These are phyloP conservation scores for Vigna radiata DNA, from an alignment of 306 rosid species.

Conservation along the genomic window DNA sequence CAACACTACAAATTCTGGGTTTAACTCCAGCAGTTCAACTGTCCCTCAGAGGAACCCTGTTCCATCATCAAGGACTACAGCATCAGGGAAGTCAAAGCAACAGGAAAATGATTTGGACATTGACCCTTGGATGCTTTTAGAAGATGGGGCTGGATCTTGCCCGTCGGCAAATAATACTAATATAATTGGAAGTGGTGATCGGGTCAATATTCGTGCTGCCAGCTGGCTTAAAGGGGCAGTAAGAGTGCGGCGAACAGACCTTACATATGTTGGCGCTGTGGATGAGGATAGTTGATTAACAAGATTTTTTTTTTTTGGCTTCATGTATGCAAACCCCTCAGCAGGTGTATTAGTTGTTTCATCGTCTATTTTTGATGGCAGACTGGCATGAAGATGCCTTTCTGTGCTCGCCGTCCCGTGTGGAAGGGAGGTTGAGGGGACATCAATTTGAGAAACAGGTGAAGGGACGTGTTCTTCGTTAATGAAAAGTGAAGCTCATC, in stretches of 20 bases:
- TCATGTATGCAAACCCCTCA: slow-evolving; percentile 53
- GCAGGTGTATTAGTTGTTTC: slow-evolving; percentile 50
- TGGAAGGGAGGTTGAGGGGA: slow-evolving; percentile 50
- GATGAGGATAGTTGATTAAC: slow-evolving; percentile 88
- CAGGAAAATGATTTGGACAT: slow-evolving; percentile 72
- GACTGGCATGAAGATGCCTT: slow-evolving; percentile 55
- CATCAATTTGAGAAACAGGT: slow-evolving; percentile 29
- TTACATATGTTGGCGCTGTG: slow-evolving; percentile 83
- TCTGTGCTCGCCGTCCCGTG: slow-evolving; percentile 44
- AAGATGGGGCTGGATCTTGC: slow-evolving; percentile 95
- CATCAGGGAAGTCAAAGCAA: slow-evolving; percentile 70
- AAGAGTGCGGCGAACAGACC: slow-evolving; percentile 91
- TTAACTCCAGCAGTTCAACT: slow-evolving; percentile 55
- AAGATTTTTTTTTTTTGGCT: slow-evolving; percentile 48
- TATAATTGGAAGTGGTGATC: slow-evolving; percentile 71
- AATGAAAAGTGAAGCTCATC: slow-evolving; percentile 46
- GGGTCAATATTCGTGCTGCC: slow-evolving; percentile 76
- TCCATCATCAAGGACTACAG: slow-evolving; percentile 53
- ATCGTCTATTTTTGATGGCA: slow-evolving; percentile 33
- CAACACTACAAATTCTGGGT: slow-evolving; percentile 53
- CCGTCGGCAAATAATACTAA: slow-evolving; percentile 64
- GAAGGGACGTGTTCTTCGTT: slow-evolving; percentile 45
- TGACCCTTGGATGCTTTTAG: slow-evolving; percentile 94
- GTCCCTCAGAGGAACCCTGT: slow-evolving; percentile 57
- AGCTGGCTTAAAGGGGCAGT: slow-evolving; percentile 93